A percentile compares a stretch with the other conserved stretches of the same genome.
Evolutionary conservation across 805 yeast genomes (phyloP).

Genomic region (Candida sakaeoensis): DNA sequence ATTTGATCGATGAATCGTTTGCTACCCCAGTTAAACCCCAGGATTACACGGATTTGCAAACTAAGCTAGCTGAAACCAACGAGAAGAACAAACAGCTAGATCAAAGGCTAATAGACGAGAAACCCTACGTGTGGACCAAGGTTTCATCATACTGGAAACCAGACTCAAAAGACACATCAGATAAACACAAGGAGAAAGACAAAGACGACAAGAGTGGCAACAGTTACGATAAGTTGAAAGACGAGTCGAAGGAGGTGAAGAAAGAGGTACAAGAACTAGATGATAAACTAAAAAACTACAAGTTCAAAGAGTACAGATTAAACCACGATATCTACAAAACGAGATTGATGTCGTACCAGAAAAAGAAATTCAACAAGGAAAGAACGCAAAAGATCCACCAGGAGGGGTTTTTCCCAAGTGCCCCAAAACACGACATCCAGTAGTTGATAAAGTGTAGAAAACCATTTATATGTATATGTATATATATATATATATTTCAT

Average conservation of each 20-base stretch:
- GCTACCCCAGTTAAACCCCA: slow-evolving; percentile 37
- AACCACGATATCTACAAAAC: slow-evolving; percentile 39
- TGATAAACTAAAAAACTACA: slow-evolving; percentile 21
- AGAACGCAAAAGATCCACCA: slow-evolving; percentile 26
- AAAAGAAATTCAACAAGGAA: slow-evolving; percentile 27
- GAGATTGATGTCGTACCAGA: slow-evolving; percentile 34
- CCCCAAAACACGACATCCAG: slow-evolving; percentile 13
- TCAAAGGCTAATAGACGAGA: slow-evolving; percentile 22
- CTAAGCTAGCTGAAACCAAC: slow-evolving; percentile 17
- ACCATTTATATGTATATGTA: too few relatives aligned
- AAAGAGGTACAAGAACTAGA: slow-evolving; percentile 12
- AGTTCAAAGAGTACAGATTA: slow-evolving; percentile 37
- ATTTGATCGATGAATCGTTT: slow-evolving; percentile 45
- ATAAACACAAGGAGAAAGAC: slow-evolving; percentile 12
- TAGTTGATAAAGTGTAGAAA: too few relatives aligned
- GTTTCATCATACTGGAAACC: slow-evolving; percentile 17
- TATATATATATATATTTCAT: too few relatives aligned
- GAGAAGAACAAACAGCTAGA: slow-evolving; percentile 18
- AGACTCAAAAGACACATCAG: slow-evolving; percentile 18
- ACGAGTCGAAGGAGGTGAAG: slow-evolving; percentile 13
- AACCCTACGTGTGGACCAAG: slow-evolving; percentile 34
- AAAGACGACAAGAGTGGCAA: slow-evolving; percentile 21
- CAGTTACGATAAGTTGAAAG: slow-evolving; percentile 14
- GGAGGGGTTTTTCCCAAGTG: slow-evolving; percentile 40
- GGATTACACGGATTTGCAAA: slow-evolving; percentile 25